These are phyloP conservation scores for Diddensiella caesifluorescens DNA, from an alignment of 805 yeast genomes.

Conservation along the genomic window DNA sequence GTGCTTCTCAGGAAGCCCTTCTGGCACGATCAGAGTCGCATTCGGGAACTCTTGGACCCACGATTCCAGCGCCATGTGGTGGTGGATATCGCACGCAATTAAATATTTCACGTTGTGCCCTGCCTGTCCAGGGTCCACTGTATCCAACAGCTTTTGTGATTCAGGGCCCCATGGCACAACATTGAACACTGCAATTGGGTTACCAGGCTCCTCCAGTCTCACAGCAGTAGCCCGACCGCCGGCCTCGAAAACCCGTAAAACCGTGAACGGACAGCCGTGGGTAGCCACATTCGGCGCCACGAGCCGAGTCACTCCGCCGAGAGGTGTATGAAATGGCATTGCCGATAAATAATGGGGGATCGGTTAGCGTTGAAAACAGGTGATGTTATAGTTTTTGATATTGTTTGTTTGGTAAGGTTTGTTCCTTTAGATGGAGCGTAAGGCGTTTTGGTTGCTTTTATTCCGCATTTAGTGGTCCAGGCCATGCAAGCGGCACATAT, in stretches of 20 bases:
- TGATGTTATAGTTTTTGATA: too few species aligned
- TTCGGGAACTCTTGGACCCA: constrained; percentile 48
- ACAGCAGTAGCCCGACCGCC: constrained; percentile 24
- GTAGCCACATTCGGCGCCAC: constrained; percentile 17
- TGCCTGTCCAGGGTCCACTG: constrained; percentile 4
- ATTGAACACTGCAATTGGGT: constrained; percentile 16
- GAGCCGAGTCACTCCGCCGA: constrained; percentile 20
- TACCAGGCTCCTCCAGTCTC: constrained; percentile 13
- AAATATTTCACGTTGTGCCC: constrained; percentile 31
- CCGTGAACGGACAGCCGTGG: constrained; percentile 22
- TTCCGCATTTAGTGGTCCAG: too few species aligned
- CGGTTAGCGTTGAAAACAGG: too few species aligned
- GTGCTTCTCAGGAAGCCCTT: constrained; percentile 27
- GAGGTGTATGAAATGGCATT: constrained; percentile 15
- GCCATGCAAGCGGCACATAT: too few species aligned
- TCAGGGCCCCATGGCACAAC: constrained; percentile 25
- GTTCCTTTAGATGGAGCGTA: too few species aligned
- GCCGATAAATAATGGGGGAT: too few species aligned
- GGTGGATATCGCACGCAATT: constrained; percentile 60
- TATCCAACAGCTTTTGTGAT: constrained; percentile 15
- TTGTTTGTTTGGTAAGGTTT: too few species aligned
- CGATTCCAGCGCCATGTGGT: constrained; percentile 55
- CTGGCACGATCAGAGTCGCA: constrained; percentile 51
- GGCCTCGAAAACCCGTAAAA: constrained; percentile 12
- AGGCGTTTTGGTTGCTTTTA: too few species aligned